Percentiles rank a stretch among this genome's conserved stretches.
These are phyloP conservation scores for Ophiocordyceps camponoti-rufipedis DNA, from an alignment of 2,329 filamentous ascomycete species.

Conservation along the genomic window DNA sequence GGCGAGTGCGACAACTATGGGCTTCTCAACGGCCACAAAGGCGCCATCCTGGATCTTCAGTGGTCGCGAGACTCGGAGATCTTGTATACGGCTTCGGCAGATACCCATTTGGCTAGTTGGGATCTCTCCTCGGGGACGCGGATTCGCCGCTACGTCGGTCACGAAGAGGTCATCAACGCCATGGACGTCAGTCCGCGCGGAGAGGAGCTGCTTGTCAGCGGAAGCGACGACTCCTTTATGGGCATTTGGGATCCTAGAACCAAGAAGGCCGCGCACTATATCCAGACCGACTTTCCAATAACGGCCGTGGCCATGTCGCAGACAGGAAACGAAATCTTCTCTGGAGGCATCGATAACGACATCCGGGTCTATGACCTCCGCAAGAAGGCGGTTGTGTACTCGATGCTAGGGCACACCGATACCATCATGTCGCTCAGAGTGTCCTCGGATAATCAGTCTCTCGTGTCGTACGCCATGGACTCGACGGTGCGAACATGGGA, in stretches of 20 bases:
- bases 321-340: conserved; percentile 88
- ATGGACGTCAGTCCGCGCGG: conserved; percentile 78
- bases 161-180: conserved; percentile 90
- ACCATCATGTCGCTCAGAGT: conserved; percentile 79
- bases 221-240: conserved; percentile 83
- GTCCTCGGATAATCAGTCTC: conserved; percentile 81
- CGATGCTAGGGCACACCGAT: conserved; percentile 76
- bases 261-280: conserved; percentile 73
- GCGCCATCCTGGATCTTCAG: conserved; percentile 78
- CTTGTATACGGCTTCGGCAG: conserved; percentile 81
- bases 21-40: conserved; percentile 71
- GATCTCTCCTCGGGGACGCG: conserved; percentile 81
- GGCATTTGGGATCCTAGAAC: conserved; percentile 91
- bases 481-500: conserved; percentile 93
- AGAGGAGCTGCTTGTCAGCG: conserved; percentile 78
- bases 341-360: conserved; percentile 89
- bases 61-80: conserved; percentile 92
- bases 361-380: conserved; percentile 95
- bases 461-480: conserved; percentile 87
- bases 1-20: conserved; percentile 93
- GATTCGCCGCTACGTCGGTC: conserved; percentile 80
- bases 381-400: conserved; percentile 77
- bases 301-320: conserved; percentile 85
- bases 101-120: conserved; percentile 88
- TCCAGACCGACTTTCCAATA: conserved; percentile 81